Evolutionary conservation across 179 eudicot species (phyloP), one percentile per base, ranked within the genome.

Genomic region (Corrigiola litoralis): DNA sequence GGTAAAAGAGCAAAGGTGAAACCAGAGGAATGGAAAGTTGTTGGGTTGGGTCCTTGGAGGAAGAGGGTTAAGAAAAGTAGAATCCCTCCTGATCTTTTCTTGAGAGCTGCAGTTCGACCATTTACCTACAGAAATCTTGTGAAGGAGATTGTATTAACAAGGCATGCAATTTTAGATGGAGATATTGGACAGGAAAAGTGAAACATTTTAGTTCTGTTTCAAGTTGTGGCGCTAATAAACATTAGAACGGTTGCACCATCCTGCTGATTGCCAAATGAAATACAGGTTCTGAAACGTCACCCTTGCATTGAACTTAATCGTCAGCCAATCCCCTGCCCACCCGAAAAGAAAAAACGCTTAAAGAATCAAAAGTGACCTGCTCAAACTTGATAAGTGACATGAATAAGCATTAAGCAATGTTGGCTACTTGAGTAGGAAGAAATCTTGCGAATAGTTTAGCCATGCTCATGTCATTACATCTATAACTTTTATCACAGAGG

Each of bases 161-260:
- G 99, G 44, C 99, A 90, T 41, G 97, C 94, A 0, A 84, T 94
- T 40, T 48, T 94, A 61, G 99, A 94, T 24, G 99, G 99, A 13
- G 99, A 94, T 50, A 81, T 90, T 46, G 74, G 79, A 42, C 58
- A 48, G 33, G 71, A 73, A 21, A 74, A 77, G 58, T 72, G 65
- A 68, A 37, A 25, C 52, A 41, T 50, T 16, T 4, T 16, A 0
- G 13, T 25, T 16, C 38, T 42, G 29, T 58, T 45, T 27, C 3
- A 12, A 27, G 24, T 41, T 4, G 31, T 41, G 25, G 61, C 31
- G 29, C 6, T n/a, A 28, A 4, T 38, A 18, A 18, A 17, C 40
- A 41, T 2, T 20, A n/a, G n/a, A n/a, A 6, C 11, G 17, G 29
- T 52, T 17, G n/a, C 20, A 52, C 17, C 17, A 29, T 28, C 58